Evolutionary conservation across 495 filamentous ascomycete species (phyloP), one percentile per base, ranked within the genome.

Genomic region (Ramalina intermedia): DNA sequence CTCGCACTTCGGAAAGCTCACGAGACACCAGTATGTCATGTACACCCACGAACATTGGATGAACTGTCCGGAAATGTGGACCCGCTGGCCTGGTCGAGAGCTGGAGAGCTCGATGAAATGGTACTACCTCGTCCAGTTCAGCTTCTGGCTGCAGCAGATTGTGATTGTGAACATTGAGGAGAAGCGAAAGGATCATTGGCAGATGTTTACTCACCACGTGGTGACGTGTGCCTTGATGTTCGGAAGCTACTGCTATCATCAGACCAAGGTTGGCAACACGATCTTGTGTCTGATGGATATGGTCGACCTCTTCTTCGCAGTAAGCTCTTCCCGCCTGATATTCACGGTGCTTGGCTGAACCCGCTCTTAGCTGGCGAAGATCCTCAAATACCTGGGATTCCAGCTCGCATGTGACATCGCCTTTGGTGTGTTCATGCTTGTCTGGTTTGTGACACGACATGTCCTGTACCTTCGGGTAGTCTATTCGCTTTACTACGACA

Each of bases 121-220:
- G 70, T 98, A 98, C 61, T 85, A 94, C 55, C 72, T 98, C 41
- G 83, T 81, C 23, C 89, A 96, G 63, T 81, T 88, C 58, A 80
- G 85, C 14, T 98, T 96, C 61, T 94, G 87, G 80, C 57, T 96
- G 17, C 93, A 98, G 65, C 87, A 94, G 67, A 83, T 98, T 51
- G 65, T 96, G 37, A 85, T 95, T 41, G 82, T 98, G 59, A 82
- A 96, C 65, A 84, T 96, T 51, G 93, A 98, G 63, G 81, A 93
- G 65, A 75, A 84, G 52, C 73, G 91, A 45, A 98, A 98, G 65
- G 91, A 98, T 58, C 82, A 94, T 63, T 81, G 78, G 61, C 91
- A 96, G 62, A 96, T 95, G 93, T 79, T 96, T 49, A 81, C 80
- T 11, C 91, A 98, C 64, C 91, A 98, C 63, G 75, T 95, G 57